phyloP scores from a whole-genome alignment of 2,329 filamentous ascomycete species.

The Exophiala oligosperma region DNA sequence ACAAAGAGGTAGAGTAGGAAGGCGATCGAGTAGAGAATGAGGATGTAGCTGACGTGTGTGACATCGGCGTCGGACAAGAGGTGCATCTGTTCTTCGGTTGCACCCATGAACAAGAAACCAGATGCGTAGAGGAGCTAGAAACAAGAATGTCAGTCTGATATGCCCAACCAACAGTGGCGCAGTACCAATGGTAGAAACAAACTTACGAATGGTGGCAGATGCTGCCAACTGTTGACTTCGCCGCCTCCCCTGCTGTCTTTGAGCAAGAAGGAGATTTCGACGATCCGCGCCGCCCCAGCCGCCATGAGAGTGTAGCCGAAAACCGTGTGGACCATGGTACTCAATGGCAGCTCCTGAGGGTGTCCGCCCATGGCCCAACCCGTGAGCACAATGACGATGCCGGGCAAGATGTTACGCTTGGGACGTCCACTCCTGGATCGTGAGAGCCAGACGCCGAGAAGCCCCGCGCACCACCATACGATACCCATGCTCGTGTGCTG shows the following conservation, averaged over 20 bases:
- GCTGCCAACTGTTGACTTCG: conserved; percentile 72
- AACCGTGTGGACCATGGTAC: conserved; percentile 80
- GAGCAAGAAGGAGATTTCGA: conserved; percentile 88
- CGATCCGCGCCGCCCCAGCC: conserved; percentile 77
- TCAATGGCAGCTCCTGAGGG: conserved; percentile 78
- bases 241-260: conserved; percentile 69
- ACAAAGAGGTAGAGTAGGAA: conserved; percentile 90
- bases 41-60: conserved; percentile 86
- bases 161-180: conserved; percentile 12
- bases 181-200: not conserved
- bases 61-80: conserved; percentile 72
- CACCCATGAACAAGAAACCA: conserved; percentile 96
- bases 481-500: conserved; percentile 99
- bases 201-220: conserved; percentile 69
- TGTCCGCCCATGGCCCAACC: conserved; percentile 96
- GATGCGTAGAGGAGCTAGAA: conserved; percentile 80
- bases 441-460: conserved; percentile 91
- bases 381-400: conserved; percentile 85
- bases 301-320: conserved; percentile 97
- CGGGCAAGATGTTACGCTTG: conserved; percentile 90
- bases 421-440: conserved; percentile 78
- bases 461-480: conserved; percentile 93
- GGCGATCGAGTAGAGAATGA: conserved; percentile 86
- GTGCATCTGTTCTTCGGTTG: conserved; percentile 93
- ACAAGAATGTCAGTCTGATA: conserved; percentile 30